Evolutionary conservation across 1,139 yeast species (phyloP), one percentile per base, ranked within the genome.

Genomic region (Casaregolazyma lundiana): DNA sequence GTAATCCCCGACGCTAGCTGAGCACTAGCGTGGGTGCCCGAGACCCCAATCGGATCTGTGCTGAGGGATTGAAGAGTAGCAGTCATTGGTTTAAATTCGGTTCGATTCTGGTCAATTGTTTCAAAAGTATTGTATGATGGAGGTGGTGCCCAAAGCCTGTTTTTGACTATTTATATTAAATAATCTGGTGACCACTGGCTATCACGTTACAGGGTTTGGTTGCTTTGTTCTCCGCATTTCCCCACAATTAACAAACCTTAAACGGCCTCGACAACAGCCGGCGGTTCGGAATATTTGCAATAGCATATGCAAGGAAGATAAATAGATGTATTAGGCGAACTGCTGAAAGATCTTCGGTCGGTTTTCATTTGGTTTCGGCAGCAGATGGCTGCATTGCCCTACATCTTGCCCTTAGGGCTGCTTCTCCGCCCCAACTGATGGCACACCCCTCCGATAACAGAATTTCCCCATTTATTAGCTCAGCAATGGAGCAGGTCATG

Each of bases 1-100:
- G 38, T 41, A 17, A 41, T 21, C 20, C 32, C 38, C 30, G 38
- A 34, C 15, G 19, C 20, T 11, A 16, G 41, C n/a, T 17, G 34
- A 38, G 38, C n/a, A 19, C 22, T 35, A 21, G 7, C 38, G 21
- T 17, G 24, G 38, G 38, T 19, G 19, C 16, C 13, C 13, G 20
- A 37, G 37, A 40, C 43, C 43, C 43, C 43, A 40, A 40, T 40
- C 24, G 30, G 43, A 20, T 40, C 43, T 19, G 34, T 32, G 9
- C 22, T 22, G 11, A 30, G 13, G 15, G 29, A 30, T 18, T 40
- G 32, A 9, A 40, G 43, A 32, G 43, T 22, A n/a, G 43, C 36
- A 30, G 43, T 38, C 41, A 38, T 38, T 7, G 32, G 2, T 7
- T 7, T n/a, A n/a, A n/a, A n/a, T n/a, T n/a, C n/a, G n/a, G n/a